A percentile compares a stretch with the other conserved stretches of the same genome.
Conservation (phyloP, 2,329 filamentous ascomycete species). For the Beauveria pseudobassiana region DNA sequence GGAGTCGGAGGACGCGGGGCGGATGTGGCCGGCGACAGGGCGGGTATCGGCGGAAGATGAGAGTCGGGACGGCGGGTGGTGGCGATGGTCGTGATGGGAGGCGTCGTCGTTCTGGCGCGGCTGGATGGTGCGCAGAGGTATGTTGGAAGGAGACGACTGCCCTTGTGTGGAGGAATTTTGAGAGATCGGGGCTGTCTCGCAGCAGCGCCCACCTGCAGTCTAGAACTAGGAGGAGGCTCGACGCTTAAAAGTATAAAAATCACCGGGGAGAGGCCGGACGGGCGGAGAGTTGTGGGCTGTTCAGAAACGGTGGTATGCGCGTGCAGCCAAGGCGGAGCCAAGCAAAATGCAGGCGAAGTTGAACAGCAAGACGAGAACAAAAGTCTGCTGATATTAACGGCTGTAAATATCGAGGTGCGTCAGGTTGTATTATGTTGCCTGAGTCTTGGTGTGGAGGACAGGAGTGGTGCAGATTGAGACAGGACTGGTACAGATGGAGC, state of each 20-base stretch:
- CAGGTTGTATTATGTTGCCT: not conserved
- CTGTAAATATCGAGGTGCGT: not conserved
- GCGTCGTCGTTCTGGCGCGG: constrained; percentile 25
- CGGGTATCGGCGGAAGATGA: constrained; percentile 36
- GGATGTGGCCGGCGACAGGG: constrained; percentile 28
- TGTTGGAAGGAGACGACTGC: constrained; percentile 69
- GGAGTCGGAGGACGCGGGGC: constrained; percentile 45
- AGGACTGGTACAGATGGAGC: not conserved
- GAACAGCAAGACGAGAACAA: not conserved
- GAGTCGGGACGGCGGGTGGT: constrained; percentile 39
- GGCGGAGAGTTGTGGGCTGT: not conserved
- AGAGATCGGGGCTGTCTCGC: constrained; percentile 64
- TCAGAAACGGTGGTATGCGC: not conserved
- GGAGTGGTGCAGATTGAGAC: not conserved
- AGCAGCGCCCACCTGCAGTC: constrained; percentile 61
- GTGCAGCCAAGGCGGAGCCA: not conserved
- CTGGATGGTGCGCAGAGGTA: constrained; percentile 73
- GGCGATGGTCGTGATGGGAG: constrained; percentile 30
- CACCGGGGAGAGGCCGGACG: not conserved
- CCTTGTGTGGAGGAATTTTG: constrained; percentile 77
- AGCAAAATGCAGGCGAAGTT: not conserved
- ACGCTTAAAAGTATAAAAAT: constrained; percentile 1
- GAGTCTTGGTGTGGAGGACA: not conserved
- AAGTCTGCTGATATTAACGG: constrained; percentile 5
- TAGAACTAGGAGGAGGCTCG: not conserved